Evolutionary conservation across 2,329 filamentous ascomycete genomes (phyloP), one percentile per base, ranked within the genome.

Genomic region (Curvularia sp.): DNA sequence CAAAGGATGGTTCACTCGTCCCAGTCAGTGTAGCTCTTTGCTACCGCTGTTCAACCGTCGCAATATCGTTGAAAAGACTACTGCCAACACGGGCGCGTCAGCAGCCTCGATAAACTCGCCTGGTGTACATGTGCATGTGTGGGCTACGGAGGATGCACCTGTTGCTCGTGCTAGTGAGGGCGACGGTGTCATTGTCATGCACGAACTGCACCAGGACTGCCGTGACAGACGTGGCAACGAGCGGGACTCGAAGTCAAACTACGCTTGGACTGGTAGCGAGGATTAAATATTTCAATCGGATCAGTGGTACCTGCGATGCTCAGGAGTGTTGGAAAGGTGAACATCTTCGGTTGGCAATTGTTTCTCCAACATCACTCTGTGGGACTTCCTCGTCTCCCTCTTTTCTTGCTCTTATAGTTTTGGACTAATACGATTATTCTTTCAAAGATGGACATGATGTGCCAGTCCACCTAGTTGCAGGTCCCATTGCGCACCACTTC

Each of bases 151-250:
- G 1, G 47, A 49, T 31, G 24, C 50, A 15, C 46, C 22, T 33
- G 28, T 49, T n/a, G 47, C 42, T 2, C 30, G 53, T 15, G 48
- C 6, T 30, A 61, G 58, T 22, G 57, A 61, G 4, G 35, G 42
- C 1, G 33, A 53, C 12, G 66, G 67, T 6, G 71, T 75, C 1
- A 60, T 66, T n/a, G 65, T 76, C n/a, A 39, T 69, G 7, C 64
- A 55, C 6, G 74, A 74, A 38, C 64, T 75, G 15, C 63, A 63
- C 15, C 62, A 70, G 15, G 63, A 66, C 12, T 44, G 57, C 35
- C 49, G 55, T 26, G 55, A 64, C 24, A 59, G 49, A 1, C 53
- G 38, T n/a, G 55, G 26, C 24, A 51, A 43, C 10, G 55, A 58
- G n/a, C 47, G 57, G 9, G 59, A 58, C 7, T 33, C 44, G 9